phyloP scores from a whole-genome alignment of 2,329 filamentous ascomycete species.

The Colletotrichum melonis region DNA sequence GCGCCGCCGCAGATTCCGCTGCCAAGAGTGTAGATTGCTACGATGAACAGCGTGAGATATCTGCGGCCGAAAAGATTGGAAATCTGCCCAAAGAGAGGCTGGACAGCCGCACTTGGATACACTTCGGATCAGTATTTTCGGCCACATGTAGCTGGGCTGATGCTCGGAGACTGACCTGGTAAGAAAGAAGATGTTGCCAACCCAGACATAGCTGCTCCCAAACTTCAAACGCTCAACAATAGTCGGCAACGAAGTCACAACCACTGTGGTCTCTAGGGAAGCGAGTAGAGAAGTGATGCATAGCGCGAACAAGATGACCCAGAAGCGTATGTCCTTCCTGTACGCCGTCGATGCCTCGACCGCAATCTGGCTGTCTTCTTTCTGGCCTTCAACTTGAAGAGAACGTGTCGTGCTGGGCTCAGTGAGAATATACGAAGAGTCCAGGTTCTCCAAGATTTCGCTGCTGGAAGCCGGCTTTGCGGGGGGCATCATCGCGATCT shows the following conservation, averaged over 20 bases:
- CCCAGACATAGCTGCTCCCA: no score
- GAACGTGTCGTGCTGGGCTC: background rate
- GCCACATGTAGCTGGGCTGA: no score
- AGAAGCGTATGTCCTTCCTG: slow-evolving; percentile 39
- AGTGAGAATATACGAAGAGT: no score
- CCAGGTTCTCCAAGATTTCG: background rate
- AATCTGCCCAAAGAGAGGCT: slow-evolving; percentile 51
- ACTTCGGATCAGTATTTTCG: no score
- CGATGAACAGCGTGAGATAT: slow-evolving; percentile 50
- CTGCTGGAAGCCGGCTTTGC: background rate
- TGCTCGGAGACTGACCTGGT: no score
- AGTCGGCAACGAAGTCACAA: no score
- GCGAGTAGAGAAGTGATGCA: slow-evolving; percentile 41
- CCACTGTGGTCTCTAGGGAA: slow-evolving; percentile 30
- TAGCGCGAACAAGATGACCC: slow-evolving; percentile 42
- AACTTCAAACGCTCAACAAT: no score
- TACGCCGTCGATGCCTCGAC: background rate
- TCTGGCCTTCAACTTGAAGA: no score
- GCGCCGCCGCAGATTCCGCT: slow-evolving; percentile 64
- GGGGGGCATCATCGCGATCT: background rate
- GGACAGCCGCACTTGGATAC: no score
- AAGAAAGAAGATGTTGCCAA: no score
- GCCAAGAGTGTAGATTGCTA: slow-evolving; percentile 62
- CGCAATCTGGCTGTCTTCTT: background rate
- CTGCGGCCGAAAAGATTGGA: slow-evolving; percentile 65